Evolutionary conservation across 2,329 filamentous ascomycete species (phyloP), one percentile per base, ranked within the genome.

Genomic region (Didymella pinodella): DNA sequence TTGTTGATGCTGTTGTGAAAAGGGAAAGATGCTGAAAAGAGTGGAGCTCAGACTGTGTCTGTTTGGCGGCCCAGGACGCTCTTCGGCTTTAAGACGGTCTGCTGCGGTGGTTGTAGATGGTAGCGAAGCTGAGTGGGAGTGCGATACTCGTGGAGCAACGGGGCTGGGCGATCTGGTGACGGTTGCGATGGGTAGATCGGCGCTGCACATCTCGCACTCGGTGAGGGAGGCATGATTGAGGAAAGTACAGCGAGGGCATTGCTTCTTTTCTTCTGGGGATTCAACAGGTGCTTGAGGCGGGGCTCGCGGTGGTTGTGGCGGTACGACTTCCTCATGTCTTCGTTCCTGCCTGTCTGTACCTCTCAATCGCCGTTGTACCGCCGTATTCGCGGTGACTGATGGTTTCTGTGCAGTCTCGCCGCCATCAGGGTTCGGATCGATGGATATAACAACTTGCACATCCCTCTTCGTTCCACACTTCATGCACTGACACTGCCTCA

Each of bases 391-490:
- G 43, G 61, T 65, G n/a, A 58, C 63, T 5, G 63, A 64, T 41
- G 40, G 57, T 18, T 61, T 64, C 18, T 59, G 28, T 32, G 12
- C 14, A 44, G 61, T 25, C 14, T 48, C 56, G 20, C 67, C 68
- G 29, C 53, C 55, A 12, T 54, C 61, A 2, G 68, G 67, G 51
- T 55, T 67, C 0, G 74, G 75, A 62, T 77, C 75, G 16, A 77
- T 58, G 7, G 72, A 75, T 18, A 77, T 66, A 0, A 71, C 61
- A 14, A 77, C 70, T 32, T 68, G 68, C 2, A 77, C 74, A 62
- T 76, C 74, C 51, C 75, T 65, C 32, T 69, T 70, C 11, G 66
- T 70, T 2, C 74, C 75, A 52, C 75, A 77, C 57, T 76, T 76
- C 59, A 74, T 61, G 43, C 75, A 77, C 57, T 74, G 66, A 45